These are phyloP conservation scores for Cylindrotheca fusiformis DNA, from an alignment of 108 stramenopile genomes.

Conservation along the genomic window DNA sequence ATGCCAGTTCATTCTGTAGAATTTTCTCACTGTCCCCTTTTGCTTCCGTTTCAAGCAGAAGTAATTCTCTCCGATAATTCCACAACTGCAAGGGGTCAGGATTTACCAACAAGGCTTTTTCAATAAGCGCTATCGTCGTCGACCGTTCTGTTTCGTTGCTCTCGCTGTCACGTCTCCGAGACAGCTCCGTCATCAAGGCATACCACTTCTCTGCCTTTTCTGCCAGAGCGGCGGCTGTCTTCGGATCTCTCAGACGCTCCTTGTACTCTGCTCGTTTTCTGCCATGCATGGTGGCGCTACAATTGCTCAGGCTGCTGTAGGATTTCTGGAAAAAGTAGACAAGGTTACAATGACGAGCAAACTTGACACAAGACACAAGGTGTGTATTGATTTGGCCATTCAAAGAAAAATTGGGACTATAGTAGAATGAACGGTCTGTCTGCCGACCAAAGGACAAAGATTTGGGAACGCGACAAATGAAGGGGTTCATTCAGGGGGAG, in stretches of 20 bases:
- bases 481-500: too few relatives aligned
- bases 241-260: slow-evolving; percentile 52
- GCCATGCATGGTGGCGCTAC: slow-evolving; percentile 88
- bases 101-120: slow-evolving; percentile 86
- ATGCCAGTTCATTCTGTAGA: slow-evolving; percentile 45
- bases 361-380: too few relatives aligned
- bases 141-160: background rate
- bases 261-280: slow-evolving; percentile 79
- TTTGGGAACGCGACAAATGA: too few relatives aligned
- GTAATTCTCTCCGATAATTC: slow-evolving; percentile 91
- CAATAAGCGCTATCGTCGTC: slow-evolving; percentile 46
- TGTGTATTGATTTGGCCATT: too few relatives aligned
- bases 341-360: too few relatives aligned
- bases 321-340: too few relatives aligned
- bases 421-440: too few relatives aligned
- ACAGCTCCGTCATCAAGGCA: slow-evolving; percentile 45
- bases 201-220: slow-evolving; percentile 82
- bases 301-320: too few relatives aligned
- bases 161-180: slow-evolving; percentile 27
- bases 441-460: too few relatives aligned
- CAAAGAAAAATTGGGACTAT: too few relatives aligned
- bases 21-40: background rate
- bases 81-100: slow-evolving; percentile 95
- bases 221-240: slow-evolving; percentile 49
- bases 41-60: slow-evolving; percentile 34